Evolutionary conservation across 2,329 filamentous ascomycete species (phyloP).

Genomic region (Knoxdaviesia capensis): DNA sequence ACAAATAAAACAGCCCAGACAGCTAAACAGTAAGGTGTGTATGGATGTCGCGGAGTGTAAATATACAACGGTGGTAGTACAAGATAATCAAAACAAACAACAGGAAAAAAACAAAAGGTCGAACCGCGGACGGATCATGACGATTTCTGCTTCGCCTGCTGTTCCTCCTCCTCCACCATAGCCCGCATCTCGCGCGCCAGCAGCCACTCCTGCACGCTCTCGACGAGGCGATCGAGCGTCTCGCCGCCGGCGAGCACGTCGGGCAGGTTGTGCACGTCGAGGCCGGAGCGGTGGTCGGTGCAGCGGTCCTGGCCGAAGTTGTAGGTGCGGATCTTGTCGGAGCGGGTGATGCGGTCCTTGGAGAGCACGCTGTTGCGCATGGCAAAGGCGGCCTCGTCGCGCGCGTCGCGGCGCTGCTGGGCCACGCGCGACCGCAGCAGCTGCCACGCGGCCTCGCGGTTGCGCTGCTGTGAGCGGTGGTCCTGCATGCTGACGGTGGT

Average conservation of each 20-base stretch:
- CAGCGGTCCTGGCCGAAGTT: conserved; percentile 60
- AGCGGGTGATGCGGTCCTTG: conserved; percentile 64
- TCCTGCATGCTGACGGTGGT: conserved; percentile 87
- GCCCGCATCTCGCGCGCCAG: conserved; percentile 53
- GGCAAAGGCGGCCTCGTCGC: conserved; percentile 59
- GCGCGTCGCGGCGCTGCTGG: conserved; percentile 56
- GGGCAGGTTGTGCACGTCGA: conserved; percentile 62
- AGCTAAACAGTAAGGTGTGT: no score
- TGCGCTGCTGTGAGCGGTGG: conserved; percentile 71
- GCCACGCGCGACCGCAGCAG: conserved; percentile 67
- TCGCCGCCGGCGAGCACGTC: conserved; percentile 59
- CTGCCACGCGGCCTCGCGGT: conserved; percentile 73
- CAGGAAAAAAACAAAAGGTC: background rate
- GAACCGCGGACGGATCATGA: no score
- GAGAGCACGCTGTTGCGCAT: conserved; percentile 64
- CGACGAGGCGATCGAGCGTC: conserved; percentile 54
- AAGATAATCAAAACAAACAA: background rate
- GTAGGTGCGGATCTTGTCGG: conserved; percentile 88
- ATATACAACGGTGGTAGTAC: background rate
- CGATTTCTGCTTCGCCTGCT: background rate
- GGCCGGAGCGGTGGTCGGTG: conserved; percentile 69
- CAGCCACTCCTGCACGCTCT: conserved; percentile 59
- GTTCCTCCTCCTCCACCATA: conserved; percentile 42
- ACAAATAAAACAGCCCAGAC: no score
- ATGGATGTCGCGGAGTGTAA: no score